phyloP scores from a whole-genome alignment of 495 filamentous ascomycete species.

The Neurospora intermedia region DNA sequence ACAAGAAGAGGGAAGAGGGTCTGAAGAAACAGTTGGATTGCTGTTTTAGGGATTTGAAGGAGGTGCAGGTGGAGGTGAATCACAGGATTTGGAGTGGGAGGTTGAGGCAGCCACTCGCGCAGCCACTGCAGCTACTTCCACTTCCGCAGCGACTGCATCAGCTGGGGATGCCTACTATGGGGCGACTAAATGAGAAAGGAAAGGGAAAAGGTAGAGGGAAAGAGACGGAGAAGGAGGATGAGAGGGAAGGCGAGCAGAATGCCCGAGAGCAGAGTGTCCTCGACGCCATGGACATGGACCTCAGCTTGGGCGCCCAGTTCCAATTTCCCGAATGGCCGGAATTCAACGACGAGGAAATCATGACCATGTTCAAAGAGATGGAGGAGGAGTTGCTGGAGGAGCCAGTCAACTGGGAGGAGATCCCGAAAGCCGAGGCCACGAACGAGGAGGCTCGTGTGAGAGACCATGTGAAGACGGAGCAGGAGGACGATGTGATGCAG shows the following conservation, averaged over 20 bases:
- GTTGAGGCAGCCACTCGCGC: neutral
- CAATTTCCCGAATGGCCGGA: neutral
- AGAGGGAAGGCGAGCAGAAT: neutral
- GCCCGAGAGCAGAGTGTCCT: neutral
- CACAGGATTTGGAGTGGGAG: neutral
- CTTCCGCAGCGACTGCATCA: neutral
- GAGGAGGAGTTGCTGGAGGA: neutral
- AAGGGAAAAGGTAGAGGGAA: neutral
- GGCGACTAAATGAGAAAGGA: neutral
- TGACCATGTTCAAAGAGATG: neutral
- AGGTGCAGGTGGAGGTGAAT: neutral
- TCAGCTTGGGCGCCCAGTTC: neutral
- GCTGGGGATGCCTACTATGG: neutral
- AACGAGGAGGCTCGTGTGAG: neutral
- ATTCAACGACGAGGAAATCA: neutral
- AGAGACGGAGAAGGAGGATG: neutral
- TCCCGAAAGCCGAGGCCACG: neutral
- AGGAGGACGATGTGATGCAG: neutral
- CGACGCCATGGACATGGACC: neutral
- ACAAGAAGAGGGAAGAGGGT: neutral
- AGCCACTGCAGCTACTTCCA: too few species aligned
- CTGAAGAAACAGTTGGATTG: neutral
- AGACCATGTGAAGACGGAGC: neutral
- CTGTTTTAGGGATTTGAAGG: neutral
- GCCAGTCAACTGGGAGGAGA: neutral